Evolutionary conservation across 2,329 filamentous ascomycete species (phyloP).

Genomic region (Aureobasidium sp.): DNA sequence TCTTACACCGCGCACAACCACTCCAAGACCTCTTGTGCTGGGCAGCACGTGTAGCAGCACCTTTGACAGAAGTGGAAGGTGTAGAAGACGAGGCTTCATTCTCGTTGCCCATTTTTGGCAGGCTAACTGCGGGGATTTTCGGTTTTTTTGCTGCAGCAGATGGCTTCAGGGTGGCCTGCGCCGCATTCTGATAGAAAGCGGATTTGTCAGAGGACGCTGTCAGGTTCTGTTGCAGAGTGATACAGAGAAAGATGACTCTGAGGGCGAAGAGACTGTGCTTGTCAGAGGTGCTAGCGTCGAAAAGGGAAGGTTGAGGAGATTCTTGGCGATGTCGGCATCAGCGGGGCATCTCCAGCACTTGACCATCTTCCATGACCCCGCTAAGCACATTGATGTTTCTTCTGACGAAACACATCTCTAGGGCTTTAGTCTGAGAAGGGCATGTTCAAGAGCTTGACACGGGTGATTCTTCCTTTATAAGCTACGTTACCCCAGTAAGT

Average conservation of each 20-base stretch:
- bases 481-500: not conserved
- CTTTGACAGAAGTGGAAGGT: not conserved
- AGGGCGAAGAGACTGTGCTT: not conserved
- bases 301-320: conserved; percentile 14
- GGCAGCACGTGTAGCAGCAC: not conserved
- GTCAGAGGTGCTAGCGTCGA: not conserved
- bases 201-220: not conserved
- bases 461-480: not conserved
- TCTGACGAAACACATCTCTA: not conserved
- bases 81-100: not conserved
- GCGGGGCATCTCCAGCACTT: not conserved
- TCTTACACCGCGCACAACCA: conserved; percentile 16
- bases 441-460: not conserved
- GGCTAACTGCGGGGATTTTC: not conserved
- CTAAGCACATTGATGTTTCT: not conserved
- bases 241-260: not conserved
- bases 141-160: not conserved
- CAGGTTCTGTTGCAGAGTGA: not conserved
- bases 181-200: not conserved
- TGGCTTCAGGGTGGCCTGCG: not conserved
- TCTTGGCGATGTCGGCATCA: not conserved
- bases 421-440: not conserved
- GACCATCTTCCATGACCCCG: not conserved
- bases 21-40: conserved; percentile 13
- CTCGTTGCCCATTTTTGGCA: not conserved